These are phyloP conservation scores for Cokeromyces recurvatus DNA, from an alignment of 371 early-diverging fungal species.

Conservation along the genomic window DNA sequence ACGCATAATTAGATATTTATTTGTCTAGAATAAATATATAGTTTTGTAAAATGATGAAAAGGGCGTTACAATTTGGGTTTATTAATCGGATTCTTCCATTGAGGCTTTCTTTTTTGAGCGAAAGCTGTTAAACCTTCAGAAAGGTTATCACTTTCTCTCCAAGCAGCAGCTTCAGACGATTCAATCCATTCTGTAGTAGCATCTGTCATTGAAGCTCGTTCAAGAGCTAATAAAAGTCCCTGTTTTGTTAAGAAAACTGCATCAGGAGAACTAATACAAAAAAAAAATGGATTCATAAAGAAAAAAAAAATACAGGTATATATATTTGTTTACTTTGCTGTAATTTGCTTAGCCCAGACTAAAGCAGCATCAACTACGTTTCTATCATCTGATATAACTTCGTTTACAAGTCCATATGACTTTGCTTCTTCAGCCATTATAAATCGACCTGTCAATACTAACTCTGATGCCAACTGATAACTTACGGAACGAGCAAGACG, in stretches of 20 bases:
- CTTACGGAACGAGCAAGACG: constrained; percentile 36
- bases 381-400: constrained; percentile 28
- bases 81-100: constrained; percentile 40
- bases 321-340: constrained; percentile 30
- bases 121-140: constrained; percentile 39
- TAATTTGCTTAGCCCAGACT: constrained; percentile 32
- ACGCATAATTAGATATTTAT: no score
- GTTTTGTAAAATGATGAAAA: no score
- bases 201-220: constrained; percentile 30
- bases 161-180: constrained; percentile 31
- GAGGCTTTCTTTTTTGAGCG: constrained; percentile 30
- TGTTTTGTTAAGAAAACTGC: constrained; percentile 42
- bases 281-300: no score
- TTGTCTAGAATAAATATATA: no score
- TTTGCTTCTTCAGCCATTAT: constrained; percentile 41
- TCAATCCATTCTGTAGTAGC: constrained; percentile 34
- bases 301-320: no score
- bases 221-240: constrained; percentile 37
- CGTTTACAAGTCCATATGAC: constrained; percentile 41
- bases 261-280: constrained; percentile 32
- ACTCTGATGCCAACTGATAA: constrained; percentile 43
- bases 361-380: constrained; percentile 36
- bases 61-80: no score
- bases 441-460: constrained; percentile 44
- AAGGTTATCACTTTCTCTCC: constrained; percentile 36